Evolutionary conservation across 257 asterid genomes (phyloP).

Genomic region (Rauvolfia tetraphylla): DNA sequence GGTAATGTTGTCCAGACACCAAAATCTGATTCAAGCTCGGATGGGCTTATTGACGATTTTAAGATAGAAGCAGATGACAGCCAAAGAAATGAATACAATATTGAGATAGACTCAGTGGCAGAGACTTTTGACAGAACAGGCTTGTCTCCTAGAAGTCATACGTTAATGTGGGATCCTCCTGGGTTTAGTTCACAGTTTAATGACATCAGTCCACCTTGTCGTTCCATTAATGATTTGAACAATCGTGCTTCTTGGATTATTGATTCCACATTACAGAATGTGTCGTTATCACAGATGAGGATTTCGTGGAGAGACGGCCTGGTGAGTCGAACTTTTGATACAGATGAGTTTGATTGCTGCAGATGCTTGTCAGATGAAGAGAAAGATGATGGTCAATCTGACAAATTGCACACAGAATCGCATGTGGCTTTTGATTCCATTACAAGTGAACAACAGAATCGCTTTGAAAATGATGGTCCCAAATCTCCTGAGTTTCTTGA

Average conservation of each 20-base stretch:
- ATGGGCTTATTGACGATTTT: slow-evolving; percentile 13
- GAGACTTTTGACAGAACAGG: slow-evolving; percentile 27
- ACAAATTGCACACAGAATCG: slow-evolving; percentile 14
- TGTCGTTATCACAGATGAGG: slow-evolving; percentile 49
- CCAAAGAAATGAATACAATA: slow-evolving; percentile 13
- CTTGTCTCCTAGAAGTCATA: slow-evolving; percentile 28
- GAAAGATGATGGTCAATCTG: slow-evolving; percentile 19
- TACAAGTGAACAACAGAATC: slow-evolving; percentile 20
- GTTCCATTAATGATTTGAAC: slow-evolving; percentile 20
- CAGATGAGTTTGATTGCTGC: slow-evolving; percentile 63
- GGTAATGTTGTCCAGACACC: slow-evolving; percentile 73
- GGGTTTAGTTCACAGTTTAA: slow-evolving; percentile 25
- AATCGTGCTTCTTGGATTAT: slow-evolving; percentile 52
- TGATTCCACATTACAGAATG: slow-evolving; percentile 42
- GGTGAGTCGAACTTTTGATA: slow-evolving; percentile 26
- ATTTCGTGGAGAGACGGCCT: slow-evolving; percentile 76
- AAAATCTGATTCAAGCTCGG: slow-evolving; percentile 43
- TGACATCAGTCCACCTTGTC: slow-evolving; percentile 19
- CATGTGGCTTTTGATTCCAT: slow-evolving; percentile 10
- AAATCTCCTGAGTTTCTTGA: slow-evolving; percentile 45
- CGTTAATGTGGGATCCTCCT: slow-evolving; percentile 31
- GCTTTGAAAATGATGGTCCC: slow-evolving; percentile 18
- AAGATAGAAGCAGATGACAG: slow-evolving; percentile 22
- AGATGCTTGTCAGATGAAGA: slow-evolving; percentile 75
- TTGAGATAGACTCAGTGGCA: slow-evolving; percentile 29